phyloP scores from a whole-genome alignment of 139 green algal species.

The Asterochloris sp. region DNA sequence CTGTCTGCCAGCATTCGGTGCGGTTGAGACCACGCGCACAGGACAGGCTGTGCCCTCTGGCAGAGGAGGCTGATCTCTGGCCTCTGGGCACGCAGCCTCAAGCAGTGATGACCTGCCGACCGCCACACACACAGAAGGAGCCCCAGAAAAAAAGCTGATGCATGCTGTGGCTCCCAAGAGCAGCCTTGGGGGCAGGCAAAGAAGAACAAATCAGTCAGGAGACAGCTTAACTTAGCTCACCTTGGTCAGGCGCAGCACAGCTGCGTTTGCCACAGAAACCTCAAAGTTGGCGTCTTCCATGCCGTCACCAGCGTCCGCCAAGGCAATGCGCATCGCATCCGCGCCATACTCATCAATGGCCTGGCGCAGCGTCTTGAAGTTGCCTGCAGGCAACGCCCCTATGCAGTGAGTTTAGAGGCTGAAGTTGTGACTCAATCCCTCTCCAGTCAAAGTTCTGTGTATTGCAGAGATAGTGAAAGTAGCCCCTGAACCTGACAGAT shows the following conservation, averaged over 20 bases:
- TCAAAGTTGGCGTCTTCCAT: slow-evolving; percentile 99
- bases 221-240: too few relatives aligned
- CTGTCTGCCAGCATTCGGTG: too few relatives aligned
- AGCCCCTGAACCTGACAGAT: not conserved
- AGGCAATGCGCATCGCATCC: slow-evolving; percentile 90
- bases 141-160: too few relatives aligned
- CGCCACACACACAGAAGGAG: too few relatives aligned
- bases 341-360: slow-evolving; percentile 85
- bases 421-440: not conserved
- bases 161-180: too few relatives aligned
- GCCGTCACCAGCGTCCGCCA: slow-evolving; percentile 94
- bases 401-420: not conserved
- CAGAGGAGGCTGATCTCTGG: too few relatives aligned
- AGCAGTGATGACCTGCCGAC: too few relatives aligned
- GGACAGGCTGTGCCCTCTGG: too few relatives aligned
- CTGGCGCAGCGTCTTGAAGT: slow-evolving; percentile 91
- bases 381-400: slow-evolving; percentile 37
- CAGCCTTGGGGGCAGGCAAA: too few relatives aligned
- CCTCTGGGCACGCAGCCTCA: too few relatives aligned
- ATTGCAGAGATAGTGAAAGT: not conserved
- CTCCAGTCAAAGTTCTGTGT: not conserved
- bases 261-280: slow-evolving; percentile 81
- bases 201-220: too few relatives aligned
- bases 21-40: too few relatives aligned
- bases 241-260: slow-evolving; percentile 89